Evolutionary conservation across 164 flowering plant genomes (phyloP), one percentile per base, ranked within the genome.

Genomic region (Nymphaea thermarum): DNA sequence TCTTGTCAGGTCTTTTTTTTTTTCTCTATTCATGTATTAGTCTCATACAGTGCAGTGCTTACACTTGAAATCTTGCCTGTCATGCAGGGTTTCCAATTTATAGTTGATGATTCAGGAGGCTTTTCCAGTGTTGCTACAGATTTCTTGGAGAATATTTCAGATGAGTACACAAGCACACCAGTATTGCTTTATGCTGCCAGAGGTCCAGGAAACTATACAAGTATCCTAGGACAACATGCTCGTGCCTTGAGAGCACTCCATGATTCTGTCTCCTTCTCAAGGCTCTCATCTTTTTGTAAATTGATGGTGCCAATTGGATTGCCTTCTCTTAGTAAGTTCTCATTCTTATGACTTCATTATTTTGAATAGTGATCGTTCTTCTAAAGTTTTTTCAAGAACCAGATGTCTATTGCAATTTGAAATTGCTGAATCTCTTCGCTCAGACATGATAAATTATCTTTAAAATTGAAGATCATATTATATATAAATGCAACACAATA

Each of bases 31-130:
- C 53, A 45, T 45, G 1, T 5, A 45, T 5, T 5, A 45, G 11
- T 10, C 11, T 45, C 53, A 1, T 45, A 45, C 53, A 10, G 5
- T 45, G 53, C 53, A 45, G 0, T 10, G 7, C 53, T 45, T 45
- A 45, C 53, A 44, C 12, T 63, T 51, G 63, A 67, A 55, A 51
- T 65, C 4, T 4, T 16, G 36, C 41, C 62, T 57, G 43, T 73
- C 63, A 66, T 74, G 73, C 86, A 94, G 96, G 99, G 99, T 63
- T 80, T 94, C 77, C 93, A 94, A 77, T 88, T 85, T 67, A 66
- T 88, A 44, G 90, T 91, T 61, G 98, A 94, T 76, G 96, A 90
- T 72, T 85, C 92, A 0, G 99, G 99, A 68, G 93, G 96, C 43
- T 92, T 94, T 75, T 90, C 98, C 15, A 79, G 92, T 78, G 72